Evolutionary conservation across 2,329 filamentous ascomycete genomes (phyloP).

Genomic region (Pochonia chlamydosporia): DNA sequence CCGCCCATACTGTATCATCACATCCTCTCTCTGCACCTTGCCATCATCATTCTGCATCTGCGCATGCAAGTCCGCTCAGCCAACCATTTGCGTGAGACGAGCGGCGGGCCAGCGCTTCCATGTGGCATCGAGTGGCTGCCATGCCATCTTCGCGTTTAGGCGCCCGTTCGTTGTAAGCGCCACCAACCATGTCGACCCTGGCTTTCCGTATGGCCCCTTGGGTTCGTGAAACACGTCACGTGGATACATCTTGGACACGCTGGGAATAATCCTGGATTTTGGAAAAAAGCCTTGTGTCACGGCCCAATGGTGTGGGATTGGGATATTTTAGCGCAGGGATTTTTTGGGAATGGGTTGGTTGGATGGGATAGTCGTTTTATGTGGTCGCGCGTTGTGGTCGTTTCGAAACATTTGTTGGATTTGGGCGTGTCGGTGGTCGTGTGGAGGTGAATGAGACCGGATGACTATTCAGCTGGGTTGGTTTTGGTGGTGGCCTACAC

Average conservation of each 20-base stretch:
- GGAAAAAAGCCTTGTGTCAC: not conserved
- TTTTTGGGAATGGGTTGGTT: not conserved
- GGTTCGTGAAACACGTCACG: not conserved
- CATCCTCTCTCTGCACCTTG: not conserved
- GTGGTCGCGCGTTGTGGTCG: too few species aligned
- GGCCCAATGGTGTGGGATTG: not conserved
- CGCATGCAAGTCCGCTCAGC: not conserved
- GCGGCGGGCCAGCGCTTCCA: not conserved
- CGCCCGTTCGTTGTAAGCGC: not conserved
- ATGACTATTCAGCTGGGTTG: too few species aligned
- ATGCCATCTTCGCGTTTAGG: not conserved
- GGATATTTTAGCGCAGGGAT: slow-evolving; percentile 7
- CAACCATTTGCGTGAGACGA: not conserved
- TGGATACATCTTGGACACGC: too few species aligned
- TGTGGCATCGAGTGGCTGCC: not conserved
- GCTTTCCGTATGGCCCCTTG: too few species aligned
- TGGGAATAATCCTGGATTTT: too few species aligned
- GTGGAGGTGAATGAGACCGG: too few species aligned
- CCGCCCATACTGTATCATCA: not conserved
- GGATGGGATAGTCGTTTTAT: too few species aligned
- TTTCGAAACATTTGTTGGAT: too few species aligned
- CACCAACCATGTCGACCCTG: too few species aligned
- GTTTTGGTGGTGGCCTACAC: too few species aligned
- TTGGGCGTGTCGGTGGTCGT: too few species aligned
- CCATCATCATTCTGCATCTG: not conserved